phyloP scores from a whole-genome alignment of 352 stramenopile genomes.

The Globisporangium cederbergense region DNA sequence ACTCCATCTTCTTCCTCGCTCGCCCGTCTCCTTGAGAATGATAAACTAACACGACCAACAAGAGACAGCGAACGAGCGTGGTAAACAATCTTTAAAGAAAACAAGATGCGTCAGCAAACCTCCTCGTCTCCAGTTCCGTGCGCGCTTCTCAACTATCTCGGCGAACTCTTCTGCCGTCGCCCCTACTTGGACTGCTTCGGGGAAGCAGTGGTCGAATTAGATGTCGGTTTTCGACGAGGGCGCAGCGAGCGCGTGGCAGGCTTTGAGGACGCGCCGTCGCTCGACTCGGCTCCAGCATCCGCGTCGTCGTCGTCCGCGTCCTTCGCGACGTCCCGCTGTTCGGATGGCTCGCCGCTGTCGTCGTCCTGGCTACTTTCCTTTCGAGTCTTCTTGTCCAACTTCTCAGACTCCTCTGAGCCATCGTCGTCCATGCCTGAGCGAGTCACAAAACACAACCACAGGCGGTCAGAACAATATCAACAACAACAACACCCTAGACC shows the following conservation, averaged over 20 bases:
- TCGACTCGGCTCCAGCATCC: conserved; percentile 45
- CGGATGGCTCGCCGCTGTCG: conserved; percentile 17
- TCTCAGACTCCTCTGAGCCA: conserved; percentile 23
- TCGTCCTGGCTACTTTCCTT: conserved; percentile 20
- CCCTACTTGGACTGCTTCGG: conserved; percentile 34
- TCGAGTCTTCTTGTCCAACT: conserved; percentile 9
- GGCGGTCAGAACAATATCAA: not conserved
- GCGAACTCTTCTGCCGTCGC: not conserved
- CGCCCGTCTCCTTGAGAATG: conserved; percentile 5
- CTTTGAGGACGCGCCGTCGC: conserved; percentile 30
- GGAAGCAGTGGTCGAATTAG: conserved; percentile 23
- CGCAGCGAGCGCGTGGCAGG: conserved; percentile 50
- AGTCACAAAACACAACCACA: not conserved
- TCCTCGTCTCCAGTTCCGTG: not conserved
- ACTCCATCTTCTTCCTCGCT: not conserved
- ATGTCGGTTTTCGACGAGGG: conserved; percentile 42
- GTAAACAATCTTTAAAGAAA: conserved; percentile 17
- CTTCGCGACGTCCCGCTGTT: conserved; percentile 13
- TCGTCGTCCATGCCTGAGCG: conserved; percentile 18
- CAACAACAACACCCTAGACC: too few species aligned
- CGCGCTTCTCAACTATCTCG: not conserved
- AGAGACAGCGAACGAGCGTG: not conserved
- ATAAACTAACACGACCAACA: conserved; percentile 10
- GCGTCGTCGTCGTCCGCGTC: conserved; percentile 39
- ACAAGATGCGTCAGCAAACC: conserved; percentile 18